These are phyloP conservation scores for Aspergillus pseudonomiae DNA, from an alignment of 2,329 filamentous ascomycete genomes.

Conservation along the genomic window DNA sequence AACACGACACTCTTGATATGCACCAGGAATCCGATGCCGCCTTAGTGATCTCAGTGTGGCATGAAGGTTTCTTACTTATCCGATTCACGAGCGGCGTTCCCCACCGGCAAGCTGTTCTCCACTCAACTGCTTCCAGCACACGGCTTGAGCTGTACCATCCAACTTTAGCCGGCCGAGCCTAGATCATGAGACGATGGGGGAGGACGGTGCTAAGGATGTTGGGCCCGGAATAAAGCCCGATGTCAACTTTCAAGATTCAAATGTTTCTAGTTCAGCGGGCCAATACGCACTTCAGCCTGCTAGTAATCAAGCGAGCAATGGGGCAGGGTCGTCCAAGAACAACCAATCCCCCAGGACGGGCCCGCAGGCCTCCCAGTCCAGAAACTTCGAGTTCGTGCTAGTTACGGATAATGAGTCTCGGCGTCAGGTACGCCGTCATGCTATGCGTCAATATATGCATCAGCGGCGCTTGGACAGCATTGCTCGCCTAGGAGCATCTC, in stretches of 20 bases:
- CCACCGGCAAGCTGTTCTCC: constrained; percentile 20
- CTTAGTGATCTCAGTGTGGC: constrained; percentile 7
- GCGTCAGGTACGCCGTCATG: constrained; percentile 38
- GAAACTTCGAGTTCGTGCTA: constrained; percentile 37
- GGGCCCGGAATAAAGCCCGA: constrained; percentile 11
- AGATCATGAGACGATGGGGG: constrained; percentile 35
- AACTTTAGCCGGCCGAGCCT: constrained; percentile 11
- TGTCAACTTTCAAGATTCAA: constrained; percentile 11
- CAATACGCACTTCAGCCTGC: constrained; percentile 11
- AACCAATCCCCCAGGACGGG: constrained; percentile 9
- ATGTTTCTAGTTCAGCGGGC: constrained; percentile 2
- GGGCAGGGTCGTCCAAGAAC: constrained; percentile 11
- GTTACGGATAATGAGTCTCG: constrained; percentile 37
- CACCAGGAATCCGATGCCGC: constrained; percentile 5
- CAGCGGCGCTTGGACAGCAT: constrained; percentile 37
- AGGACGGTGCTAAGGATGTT: constrained; percentile 24
- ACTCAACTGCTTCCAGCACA: constrained; percentile 10
- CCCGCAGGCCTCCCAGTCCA: constrained; percentile 21
- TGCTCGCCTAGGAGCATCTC: constrained; percentile 34
- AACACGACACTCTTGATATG: constrained; percentile 14
- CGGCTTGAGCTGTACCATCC: constrained; percentile 16
- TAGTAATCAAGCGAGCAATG: constrained; percentile 12
- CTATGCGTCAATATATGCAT: constrained; percentile 41
- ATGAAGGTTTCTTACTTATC: constrained; percentile 16
- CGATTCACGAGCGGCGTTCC: constrained; percentile 13